Base-by-base conservation (phyloP, 2,329 filamentous ascomycete species). In the Penicillium sp. region DNA sequence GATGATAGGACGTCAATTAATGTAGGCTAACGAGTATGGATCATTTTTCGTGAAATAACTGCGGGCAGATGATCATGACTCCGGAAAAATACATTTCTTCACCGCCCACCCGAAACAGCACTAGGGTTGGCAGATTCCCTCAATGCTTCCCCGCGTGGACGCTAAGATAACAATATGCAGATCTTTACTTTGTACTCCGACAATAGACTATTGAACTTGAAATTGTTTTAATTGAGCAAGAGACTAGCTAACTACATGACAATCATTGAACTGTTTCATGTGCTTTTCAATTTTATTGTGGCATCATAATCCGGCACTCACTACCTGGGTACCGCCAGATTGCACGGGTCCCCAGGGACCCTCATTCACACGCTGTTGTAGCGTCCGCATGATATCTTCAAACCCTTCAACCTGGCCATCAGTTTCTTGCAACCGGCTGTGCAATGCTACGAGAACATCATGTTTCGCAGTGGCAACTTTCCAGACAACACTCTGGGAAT, bases 391-490 rank as follows among this genome's bases (percentile, higher is more conserved):
- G 43, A 78, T 75, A 49, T 78, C 75, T 38, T 73, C 71, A 45
- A 76, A 70, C 11, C 72, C 73, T 52, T 68, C 66, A 33, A 67
- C 62, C 36, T 68, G 60, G 2, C 61, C 70, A n/a, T 67, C 65
- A 9, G 58, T 68, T 8, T 72, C 69, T 58, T 77, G 75, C 15
- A 86, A 62, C 13, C 71, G 69, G 25, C 69, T 62, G 29, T 81
- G 72, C n/a, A 86, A 68, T 5, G 77, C 76, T 16, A 79, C 78
- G 47, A 86, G 63, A 3, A 80, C 80, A 54, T 84, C 83, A 61
- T 83, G 84, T 63, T 85, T 86, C 0, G 82, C 80, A 46, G 76
- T 78, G 1, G 83, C 83, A 41, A 87, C 76, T 59, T 80, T 79
- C 71, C 83, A 86, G 3, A 83, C 82, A 2, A 81, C 78, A 60